A percentile compares a stretch with the other conserved stretches of the same genome.
phyloP scores from a whole-genome alignment of 2,329 filamentous ascomycete species.

The Fonsecaea monophora region DNA sequence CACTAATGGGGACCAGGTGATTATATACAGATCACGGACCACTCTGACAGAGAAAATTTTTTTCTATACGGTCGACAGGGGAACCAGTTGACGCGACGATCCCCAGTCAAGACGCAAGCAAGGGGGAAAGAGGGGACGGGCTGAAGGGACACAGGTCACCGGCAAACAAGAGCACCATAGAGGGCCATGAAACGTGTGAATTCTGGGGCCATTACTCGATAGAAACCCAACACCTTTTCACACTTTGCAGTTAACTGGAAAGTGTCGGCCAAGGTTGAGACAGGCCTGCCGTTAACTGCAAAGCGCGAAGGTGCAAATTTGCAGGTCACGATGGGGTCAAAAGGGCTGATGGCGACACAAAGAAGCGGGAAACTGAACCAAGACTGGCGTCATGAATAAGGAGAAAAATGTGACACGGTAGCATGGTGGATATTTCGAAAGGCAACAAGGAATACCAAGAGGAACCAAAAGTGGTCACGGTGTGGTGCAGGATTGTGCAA shows the following conservation, averaged over 20 bases:
- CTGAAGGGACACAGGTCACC: slow-evolving; percentile 13
- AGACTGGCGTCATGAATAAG: slow-evolving; percentile 19
- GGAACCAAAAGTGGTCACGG: not conserved
- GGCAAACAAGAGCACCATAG: not conserved
- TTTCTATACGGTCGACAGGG: not conserved
- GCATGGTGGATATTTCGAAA: not conserved
- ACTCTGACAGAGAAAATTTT: slow-evolving; percentile 16
- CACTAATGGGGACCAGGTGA: not conserved
- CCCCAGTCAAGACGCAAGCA: slow-evolving; percentile 9
- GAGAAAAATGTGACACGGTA: slow-evolving; percentile 9
- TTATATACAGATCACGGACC: slow-evolving; percentile 19
- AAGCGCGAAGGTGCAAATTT: slow-evolving; percentile 37
- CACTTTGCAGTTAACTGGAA: slow-evolving; percentile 37
- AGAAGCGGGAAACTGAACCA: not conserved
- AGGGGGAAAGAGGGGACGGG: not conserved
- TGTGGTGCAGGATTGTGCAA: no score
- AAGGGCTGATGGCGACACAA: slow-evolving; percentile 10
- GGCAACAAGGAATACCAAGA: slow-evolving; percentile 7
- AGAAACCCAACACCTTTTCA: slow-evolving; percentile 24
- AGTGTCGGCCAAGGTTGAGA: slow-evolving; percentile 25
- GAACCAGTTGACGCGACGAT: slow-evolving; percentile 2
- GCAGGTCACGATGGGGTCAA: slow-evolving; percentile 30
- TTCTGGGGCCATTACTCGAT: slow-evolving; percentile 19
- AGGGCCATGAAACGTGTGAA: not conserved
- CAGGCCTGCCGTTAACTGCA: slow-evolving; percentile 42